Percentiles rank a stretch among this genome's conserved stretches.
phyloP scores from a whole-genome alignment of 2,329 filamentous ascomycete species.

The Podosphaera aphanis region DNA sequence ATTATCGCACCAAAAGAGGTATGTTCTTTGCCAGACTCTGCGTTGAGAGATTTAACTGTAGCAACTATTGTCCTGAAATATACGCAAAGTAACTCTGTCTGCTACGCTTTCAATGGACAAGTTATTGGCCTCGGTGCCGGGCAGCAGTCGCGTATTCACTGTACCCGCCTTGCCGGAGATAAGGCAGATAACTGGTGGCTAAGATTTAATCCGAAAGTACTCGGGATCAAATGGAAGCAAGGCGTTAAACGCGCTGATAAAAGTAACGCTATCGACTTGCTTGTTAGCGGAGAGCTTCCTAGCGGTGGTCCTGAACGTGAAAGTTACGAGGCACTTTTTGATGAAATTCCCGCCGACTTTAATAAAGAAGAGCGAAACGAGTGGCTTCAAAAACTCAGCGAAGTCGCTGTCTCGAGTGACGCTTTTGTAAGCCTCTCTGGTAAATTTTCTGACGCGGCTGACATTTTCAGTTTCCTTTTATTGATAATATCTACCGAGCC shows the following conservation, averaged over 20 bases:
- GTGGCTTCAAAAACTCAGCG: constrained; percentile 62
- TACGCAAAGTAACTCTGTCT: constrained; percentile 97
- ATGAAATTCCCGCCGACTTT: constrained; percentile 66
- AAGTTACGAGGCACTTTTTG: constrained; percentile 73
- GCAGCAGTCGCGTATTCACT: constrained; percentile 95
- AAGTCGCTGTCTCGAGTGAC: constrained; percentile 77
- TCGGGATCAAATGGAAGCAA: constrained; percentile 88
- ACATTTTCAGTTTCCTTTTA: constrained; percentile 62
- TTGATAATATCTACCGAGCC: constrained; percentile 89
- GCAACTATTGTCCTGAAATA: constrained; percentile 96
- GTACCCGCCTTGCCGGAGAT: constrained; percentile 87
- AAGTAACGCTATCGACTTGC: constrained; percentile 90
- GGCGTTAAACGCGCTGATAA: constrained; percentile 91
- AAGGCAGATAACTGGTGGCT: constrained; percentile 99
- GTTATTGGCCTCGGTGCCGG: constrained; percentile 84
- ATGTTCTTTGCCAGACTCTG: constrained; percentile 48
- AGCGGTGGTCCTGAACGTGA: constrained; percentile 63
- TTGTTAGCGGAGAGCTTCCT: constrained; percentile 76
- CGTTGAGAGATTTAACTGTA: constrained; percentile 72
- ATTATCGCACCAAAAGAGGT: constrained; percentile 72
- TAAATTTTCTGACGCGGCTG: constrained; percentile 2
- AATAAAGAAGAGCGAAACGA: constrained; percentile 60
- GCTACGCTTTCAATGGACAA: constrained; percentile 86
- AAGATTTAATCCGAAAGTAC: constrained; percentile 77
- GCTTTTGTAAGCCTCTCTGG: constrained; percentile 53